These are phyloP conservation scores for Fraxinus sp. DNA, from an alignment of 305 asterid species.

Conservation along the genomic window DNA sequence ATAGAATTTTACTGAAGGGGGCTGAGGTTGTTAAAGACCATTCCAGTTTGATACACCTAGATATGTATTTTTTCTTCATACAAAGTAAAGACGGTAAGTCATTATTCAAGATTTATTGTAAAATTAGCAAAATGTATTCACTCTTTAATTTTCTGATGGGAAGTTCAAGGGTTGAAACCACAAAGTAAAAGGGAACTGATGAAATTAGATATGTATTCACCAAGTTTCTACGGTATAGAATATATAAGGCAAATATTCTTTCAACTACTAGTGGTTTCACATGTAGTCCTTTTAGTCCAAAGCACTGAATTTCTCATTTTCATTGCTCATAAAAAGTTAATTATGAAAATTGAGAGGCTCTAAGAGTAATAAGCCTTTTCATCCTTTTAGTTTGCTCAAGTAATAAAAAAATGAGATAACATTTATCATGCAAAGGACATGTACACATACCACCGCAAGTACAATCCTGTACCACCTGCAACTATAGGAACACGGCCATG, in stretches of 20 bases:
- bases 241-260: background rate
- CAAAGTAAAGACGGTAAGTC: background rate
- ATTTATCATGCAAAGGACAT: background rate
- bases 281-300: background rate
- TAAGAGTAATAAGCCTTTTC: background rate
- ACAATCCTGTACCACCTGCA: slow-evolving; percentile 94
- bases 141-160: background rate
- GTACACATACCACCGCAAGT: slow-evolving; percentile 80
- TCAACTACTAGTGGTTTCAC: background rate
- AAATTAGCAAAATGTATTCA: background rate
- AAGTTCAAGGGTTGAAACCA: background rate
- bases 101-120: background rate
- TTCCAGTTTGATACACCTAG: background rate
- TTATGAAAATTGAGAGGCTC: background rate
- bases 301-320: background rate
- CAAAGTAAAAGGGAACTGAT: background rate
- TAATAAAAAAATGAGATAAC: slow-evolving; percentile 7
- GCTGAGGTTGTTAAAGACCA: background rate
- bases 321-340: background rate
- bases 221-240: background rate
- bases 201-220: background rate
- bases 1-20: background rate
- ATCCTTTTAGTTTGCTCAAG: background rate
- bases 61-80: background rate
- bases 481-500: slow-evolving; percentile 83